Conservation (phyloP, 2,329 filamentous ascomycete species). For the Drechslerella stenobrocha region DNA sequence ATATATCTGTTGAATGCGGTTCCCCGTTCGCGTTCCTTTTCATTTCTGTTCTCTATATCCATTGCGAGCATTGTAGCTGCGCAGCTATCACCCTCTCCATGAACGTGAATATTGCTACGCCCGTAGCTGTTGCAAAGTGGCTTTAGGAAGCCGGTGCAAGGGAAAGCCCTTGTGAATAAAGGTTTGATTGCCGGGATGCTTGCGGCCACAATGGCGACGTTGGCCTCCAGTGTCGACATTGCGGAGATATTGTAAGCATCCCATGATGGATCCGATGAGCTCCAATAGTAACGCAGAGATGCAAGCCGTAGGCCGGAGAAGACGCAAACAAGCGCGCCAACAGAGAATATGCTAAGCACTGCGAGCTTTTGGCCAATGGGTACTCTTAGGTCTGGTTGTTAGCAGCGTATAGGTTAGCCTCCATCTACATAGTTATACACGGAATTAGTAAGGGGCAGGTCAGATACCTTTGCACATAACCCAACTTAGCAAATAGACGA, state of each 20-base stretch:
- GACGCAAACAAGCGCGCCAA: slow-evolving; percentile 32
- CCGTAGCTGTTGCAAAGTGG: neutral
- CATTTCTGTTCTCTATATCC: too few species aligned
- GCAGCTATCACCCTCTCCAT: neutral
- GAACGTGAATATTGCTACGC: slow-evolving; percentile 5
- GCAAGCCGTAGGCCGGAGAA: slow-evolving; percentile 29
- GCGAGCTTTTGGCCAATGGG: slow-evolving; percentile 31
- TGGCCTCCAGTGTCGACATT: slow-evolving; percentile 40
- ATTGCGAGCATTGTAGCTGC: too few species aligned
- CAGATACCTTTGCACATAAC: slow-evolving; percentile 33
- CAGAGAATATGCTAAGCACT: slow-evolving; percentile 25
- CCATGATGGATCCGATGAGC: slow-evolving; percentile 40
- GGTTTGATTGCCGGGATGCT: slow-evolving; percentile 40
- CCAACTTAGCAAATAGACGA: slow-evolving; percentile 38
- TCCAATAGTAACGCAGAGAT: slow-evolving; percentile 29
- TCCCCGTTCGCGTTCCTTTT: too few species aligned
- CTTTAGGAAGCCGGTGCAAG: slow-evolving; percentile 14
- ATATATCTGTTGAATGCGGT: too few species aligned
- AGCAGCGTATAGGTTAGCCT: neutral
- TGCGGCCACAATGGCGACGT: slow-evolving; percentile 43
- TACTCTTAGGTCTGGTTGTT: slow-evolving; percentile 20
- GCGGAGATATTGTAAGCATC: slow-evolving; percentile 28
- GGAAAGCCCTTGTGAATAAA: slow-evolving; percentile 23
- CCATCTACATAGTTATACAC: too few species aligned
- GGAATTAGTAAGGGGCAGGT: neutral